phyloP scores from a whole-genome alignment of 2,329 filamentous ascomycete species.

The Endoconidiophora polonica region DNA sequence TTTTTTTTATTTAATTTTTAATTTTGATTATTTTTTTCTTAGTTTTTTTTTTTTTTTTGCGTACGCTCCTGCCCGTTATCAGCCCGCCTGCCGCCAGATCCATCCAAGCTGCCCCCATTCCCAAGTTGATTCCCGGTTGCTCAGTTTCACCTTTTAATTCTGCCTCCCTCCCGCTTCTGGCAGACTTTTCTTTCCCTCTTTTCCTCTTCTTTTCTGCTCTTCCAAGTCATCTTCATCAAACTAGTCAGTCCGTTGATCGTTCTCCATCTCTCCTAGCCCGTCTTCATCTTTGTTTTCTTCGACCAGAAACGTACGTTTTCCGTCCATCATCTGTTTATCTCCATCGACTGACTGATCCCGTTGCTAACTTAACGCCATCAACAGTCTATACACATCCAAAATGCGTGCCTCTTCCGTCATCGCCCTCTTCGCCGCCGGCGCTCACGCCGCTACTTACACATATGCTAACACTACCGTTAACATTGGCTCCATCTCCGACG shows the following conservation, averaged over 20 bases:
- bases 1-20: neutral
- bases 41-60: neutral
- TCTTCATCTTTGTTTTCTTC: neutral
- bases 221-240: neutral
- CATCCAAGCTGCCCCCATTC: too few relatives aligned
- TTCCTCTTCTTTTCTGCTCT: neutral
- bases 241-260: neutral
- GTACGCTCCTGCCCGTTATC: conserved; percentile 4
- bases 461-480: conserved; percentile 12
- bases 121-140: neutral
- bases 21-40: neutral
- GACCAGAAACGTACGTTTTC: neutral
- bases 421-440: conserved; percentile 10
- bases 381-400: conserved; percentile 3
- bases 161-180: neutral
- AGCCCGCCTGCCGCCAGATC: neutral
- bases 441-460: conserved; percentile 9
- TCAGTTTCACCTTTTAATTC: conserved; percentile 9
- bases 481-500: conserved; percentile 1
- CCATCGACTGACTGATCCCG: neutral
- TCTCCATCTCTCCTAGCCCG: too few relatives aligned
- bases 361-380: neutral
- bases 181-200: neutral
- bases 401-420: conserved; percentile 12
- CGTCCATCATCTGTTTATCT: neutral